phyloP scores from a whole-genome alignment of 2,329 filamentous ascomycete species.

The Raffaelea albimanens region DNA sequence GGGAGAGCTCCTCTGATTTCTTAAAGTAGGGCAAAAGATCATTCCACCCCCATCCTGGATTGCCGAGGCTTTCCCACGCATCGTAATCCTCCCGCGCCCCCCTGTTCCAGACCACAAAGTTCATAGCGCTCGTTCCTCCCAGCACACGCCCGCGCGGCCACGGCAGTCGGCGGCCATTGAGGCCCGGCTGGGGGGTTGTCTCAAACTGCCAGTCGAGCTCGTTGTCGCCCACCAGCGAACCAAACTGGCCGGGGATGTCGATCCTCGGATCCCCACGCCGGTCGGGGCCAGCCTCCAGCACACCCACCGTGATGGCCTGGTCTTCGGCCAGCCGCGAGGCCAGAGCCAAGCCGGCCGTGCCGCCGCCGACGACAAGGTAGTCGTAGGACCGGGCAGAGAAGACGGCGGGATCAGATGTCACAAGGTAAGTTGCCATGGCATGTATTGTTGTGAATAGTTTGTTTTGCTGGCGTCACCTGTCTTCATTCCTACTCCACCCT shows the following conservation, averaged over 20 bases:
- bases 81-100: constrained; percentile 40
- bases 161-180: constrained; percentile 27
- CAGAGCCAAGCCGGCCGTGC: constrained; percentile 43
- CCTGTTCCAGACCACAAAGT: constrained; percentile 46
- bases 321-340: constrained; percentile 37
- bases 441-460: too few species aligned
- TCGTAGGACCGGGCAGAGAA: not conserved
- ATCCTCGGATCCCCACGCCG: constrained; percentile 17
- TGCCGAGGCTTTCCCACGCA: constrained; percentile 47
- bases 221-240: constrained; percentile 22
- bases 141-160: constrained; percentile 36
- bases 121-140: constrained; percentile 54
- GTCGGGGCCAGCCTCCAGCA: constrained; percentile 31
- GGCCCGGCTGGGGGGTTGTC: constrained; percentile 26
- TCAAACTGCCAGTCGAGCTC: constrained; percentile 31
- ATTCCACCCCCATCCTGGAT: constrained; percentile 49
- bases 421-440: too few species aligned
- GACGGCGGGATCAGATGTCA: not conserved
- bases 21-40: not conserved
- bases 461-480: too few species aligned
- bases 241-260: constrained; percentile 27
- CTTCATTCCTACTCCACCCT: too few species aligned
- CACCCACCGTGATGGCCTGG: constrained; percentile 28
- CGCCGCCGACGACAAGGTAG: constrained; percentile 39
- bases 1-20: not conserved